A percentile compares a stretch with the other conserved stretches of the same genome.
Evolutionary conservation across 169 alveolate species (phyloP).

Genomic region (Perkinsus marinus): DNA sequence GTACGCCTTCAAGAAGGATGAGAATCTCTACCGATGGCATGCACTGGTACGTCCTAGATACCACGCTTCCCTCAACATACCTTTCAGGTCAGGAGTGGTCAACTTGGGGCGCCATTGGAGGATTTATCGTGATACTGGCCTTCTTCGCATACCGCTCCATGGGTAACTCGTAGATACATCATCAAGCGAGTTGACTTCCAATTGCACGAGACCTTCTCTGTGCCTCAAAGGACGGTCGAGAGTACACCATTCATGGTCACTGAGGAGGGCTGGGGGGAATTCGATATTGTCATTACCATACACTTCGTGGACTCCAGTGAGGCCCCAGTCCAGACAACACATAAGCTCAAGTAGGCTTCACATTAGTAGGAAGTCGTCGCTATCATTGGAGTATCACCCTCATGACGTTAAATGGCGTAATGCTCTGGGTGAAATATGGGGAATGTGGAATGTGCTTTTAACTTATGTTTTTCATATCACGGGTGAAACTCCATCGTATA

Average conservation of each 20-base stretch:
- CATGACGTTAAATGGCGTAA: too few species aligned
- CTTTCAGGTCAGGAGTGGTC: not conserved
- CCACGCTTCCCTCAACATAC: not conserved
- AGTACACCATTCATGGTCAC: constrained; percentile 66
- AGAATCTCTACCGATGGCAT: not conserved
- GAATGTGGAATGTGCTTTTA: too few species aligned
- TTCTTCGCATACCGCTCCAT: constrained; percentile 28
- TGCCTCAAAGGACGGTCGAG: constrained; percentile 48
- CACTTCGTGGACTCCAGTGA: constrained; percentile 56
- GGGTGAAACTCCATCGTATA: too few species aligned
- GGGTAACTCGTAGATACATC: constrained; percentile 42
- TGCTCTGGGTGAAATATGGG: too few species aligned
- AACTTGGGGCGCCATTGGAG: not conserved
- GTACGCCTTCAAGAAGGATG: constrained; percentile 18
- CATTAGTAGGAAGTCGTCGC: not conserved
- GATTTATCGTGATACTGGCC: not conserved
- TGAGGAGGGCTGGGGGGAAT: constrained; percentile 83
- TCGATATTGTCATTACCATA: constrained; percentile 55
- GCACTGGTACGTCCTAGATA: not conserved
- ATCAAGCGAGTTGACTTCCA: constrained; percentile 59
- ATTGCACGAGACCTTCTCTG: constrained; percentile 60
- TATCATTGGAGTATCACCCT: too few species aligned
- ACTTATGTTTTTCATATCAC: too few species aligned
- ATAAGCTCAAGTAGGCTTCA: constrained; percentile 35
- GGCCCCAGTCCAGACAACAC: constrained; percentile 60